Conservation (phyloP, 1,284 basidiomycete species). For the Wallemia hederae region DNA sequence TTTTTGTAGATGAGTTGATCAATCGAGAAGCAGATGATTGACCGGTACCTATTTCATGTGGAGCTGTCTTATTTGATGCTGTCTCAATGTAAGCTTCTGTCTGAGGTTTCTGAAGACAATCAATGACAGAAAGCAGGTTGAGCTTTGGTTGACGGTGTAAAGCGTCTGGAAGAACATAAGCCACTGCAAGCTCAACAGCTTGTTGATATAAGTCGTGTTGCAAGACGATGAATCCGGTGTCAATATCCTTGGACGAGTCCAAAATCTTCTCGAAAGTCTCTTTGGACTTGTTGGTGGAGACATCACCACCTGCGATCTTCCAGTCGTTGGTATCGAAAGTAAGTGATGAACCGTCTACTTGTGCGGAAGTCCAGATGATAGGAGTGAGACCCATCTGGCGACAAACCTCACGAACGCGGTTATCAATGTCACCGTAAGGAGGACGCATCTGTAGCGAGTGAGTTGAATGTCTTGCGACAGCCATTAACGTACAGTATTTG, state of each 20-base stretch:
- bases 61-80: neutral
- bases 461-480: conserved; percentile 17
- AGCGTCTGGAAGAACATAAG: conserved; percentile 51
- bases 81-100: conserved; percentile 30
- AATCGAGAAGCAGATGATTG: neutral
- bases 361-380: conserved; percentile 44
- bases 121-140: conserved; percentile 27
- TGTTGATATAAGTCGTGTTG: conserved; percentile 60
- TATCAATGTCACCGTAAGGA: conserved; percentile 28
- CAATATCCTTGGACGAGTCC: conserved; percentile 13
- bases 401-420: conserved; percentile 61
- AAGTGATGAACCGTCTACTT: conserved; percentile 16
- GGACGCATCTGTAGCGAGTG: conserved; percentile 15
- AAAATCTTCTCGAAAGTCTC: conserved; percentile 19
- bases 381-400: conserved; percentile 43
- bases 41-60: neutral
- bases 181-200: conserved; percentile 60
- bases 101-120: conserved; percentile 30
- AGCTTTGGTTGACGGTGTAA: conserved; percentile 29
- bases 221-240: conserved; percentile 53
- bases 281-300: conserved; percentile 30
- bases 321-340: conserved; percentile 27
- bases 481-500: conserved; percentile 33
- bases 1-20: no score
- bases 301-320: conserved; percentile 41